These are phyloP conservation scores for Fragilariopsis cylindrus DNA, from an alignment of 108 stramenopile species.

Conservation along the genomic window DNA sequence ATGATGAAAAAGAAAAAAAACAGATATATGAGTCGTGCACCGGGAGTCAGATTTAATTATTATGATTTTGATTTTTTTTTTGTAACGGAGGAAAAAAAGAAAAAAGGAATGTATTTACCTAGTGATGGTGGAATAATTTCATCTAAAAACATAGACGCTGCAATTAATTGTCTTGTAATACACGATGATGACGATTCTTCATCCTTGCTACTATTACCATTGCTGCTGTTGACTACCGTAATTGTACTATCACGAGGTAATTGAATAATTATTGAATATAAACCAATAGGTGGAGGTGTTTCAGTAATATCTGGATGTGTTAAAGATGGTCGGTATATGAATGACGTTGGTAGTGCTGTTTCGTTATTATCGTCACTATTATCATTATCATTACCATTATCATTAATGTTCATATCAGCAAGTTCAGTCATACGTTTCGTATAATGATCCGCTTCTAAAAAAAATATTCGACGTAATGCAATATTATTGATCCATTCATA, in stretches of 20 bases:
- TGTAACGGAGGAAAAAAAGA: too few relatives aligned
- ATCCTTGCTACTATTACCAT: too few relatives aligned
- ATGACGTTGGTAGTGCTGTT: conserved; percentile 22
- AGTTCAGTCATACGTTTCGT: conserved; percentile 54
- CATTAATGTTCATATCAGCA: too few relatives aligned
- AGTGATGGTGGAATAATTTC: conserved; percentile 79
- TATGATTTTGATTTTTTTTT: too few relatives aligned
- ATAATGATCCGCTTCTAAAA: conserved; percentile 68
- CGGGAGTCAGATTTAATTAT: too few relatives aligned
- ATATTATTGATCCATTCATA: conserved; percentile 52
- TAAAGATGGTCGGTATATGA: conserved; percentile 7
- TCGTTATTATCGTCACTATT: not conserved
- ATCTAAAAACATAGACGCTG: conserved; percentile 76
- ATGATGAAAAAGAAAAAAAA: too few relatives aligned
- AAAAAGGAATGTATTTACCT: conserved; percentile 1
- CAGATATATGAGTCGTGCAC: too few relatives aligned
- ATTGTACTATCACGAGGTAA: not conserved
- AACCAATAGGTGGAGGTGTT: conserved; percentile 65
- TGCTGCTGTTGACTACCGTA: conserved; percentile 7
- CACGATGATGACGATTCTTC: conserved; percentile 16
- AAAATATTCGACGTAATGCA: conserved; percentile 70
- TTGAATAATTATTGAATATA: conserved; percentile 57
- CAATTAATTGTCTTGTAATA: conserved; percentile 65
- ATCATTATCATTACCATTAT: too few relatives aligned
- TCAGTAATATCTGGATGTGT: conserved; percentile 77